Base-by-base conservation (phyloP, 148 eudicot genomes). In the Agrostemma githago region DNA sequence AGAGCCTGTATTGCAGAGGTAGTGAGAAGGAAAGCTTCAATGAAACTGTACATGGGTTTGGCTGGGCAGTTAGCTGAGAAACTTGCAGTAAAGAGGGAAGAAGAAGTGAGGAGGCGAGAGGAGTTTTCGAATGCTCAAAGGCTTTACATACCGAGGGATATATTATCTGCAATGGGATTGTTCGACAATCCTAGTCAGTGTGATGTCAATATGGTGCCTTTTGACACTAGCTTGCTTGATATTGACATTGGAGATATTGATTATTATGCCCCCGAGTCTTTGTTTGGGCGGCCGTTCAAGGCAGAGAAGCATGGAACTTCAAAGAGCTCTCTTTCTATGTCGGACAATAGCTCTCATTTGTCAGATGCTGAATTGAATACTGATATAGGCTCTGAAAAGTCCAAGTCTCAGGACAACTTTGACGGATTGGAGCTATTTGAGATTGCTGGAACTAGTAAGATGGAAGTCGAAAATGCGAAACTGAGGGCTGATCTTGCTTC, bases 41-140 rank as follows among this genome's bases (percentile, higher is more conserved):
- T 88, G 99, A 96, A 92, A 84, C 90, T 96, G 74, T 96, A 90
- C 77, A 96, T 96, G 97, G 99, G 99, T 67, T 88, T 88, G 90
- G 99, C 96, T 68, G 99, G 99, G 42, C 96, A 88, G 71, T 81
- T 92, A 80, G 99, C 99, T n/a, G 99, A 96, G 80, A 87, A 88
- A 79, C 96, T 96, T 76, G 99, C 99, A 46, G 83, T 83, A 44
- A 90, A 87, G 82, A 89, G 99, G 86, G 97, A 92, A 66, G 84
- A 72, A 41, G 99, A 96, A 77, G 85, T 92, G 78, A 85, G 88
- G 76, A 90, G 85, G 78, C 81, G 99, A 40, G 99, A 96, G 68
- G 90, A 90, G 43, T 96, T 96, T 79, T 77, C 90, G 41, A 92
- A 90, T 84, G 80, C 78, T 73, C 91, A 92, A 68, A 76, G 80